These are phyloP conservation scores for Rhodofomes roseus DNA, from an alignment of 1,284 basidiomycete species.

Conservation along the genomic window DNA sequence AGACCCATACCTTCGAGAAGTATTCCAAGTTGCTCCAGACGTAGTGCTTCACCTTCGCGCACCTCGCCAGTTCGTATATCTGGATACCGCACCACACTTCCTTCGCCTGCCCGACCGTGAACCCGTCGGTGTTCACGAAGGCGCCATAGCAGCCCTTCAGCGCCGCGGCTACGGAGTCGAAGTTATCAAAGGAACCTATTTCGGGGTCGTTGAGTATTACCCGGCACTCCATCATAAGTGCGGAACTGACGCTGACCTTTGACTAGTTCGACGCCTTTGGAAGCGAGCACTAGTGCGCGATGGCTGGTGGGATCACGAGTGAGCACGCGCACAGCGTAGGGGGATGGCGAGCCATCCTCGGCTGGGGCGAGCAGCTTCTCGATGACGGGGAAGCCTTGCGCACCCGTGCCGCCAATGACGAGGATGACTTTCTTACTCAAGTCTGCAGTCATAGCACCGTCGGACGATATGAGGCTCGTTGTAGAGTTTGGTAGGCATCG, in stretches of 20 bases:
- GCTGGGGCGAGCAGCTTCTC: constrained; percentile 37
- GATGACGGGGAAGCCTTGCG: constrained; percentile 46
- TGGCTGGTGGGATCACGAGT: constrained; percentile 38
- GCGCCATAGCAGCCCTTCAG: constrained; percentile 40
- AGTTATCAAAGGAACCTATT: constrained; percentile 24
- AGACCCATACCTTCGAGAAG: constrained; percentile 39
- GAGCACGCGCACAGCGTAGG: constrained; percentile 43
- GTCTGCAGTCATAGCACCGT: too few relatives aligned
- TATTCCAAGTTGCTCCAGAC: constrained; percentile 45
- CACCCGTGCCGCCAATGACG: constrained; percentile 50
- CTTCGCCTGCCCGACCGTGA: constrained; percentile 38
- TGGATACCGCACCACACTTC: constrained; percentile 39
- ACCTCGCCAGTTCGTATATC: constrained; percentile 42
- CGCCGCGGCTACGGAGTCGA: constrained; percentile 27
- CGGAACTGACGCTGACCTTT: constrained; percentile 29
- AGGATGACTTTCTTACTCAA: constrained; percentile 38
- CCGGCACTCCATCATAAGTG: too few relatives aligned
- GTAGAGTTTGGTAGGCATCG: constrained; percentile 29
- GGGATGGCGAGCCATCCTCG: constrained; percentile 38
- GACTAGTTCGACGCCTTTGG: constrained; percentile 40
- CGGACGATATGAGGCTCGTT: constrained; percentile 32
- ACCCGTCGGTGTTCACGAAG: constrained; percentile 43
- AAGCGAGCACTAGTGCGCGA: constrained; percentile 34
- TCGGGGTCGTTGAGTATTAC: constrained; percentile 21
- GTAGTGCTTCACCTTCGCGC: constrained; percentile 36